Conservation (phyloP, 306 rosid species). For the Gastrolobium villosum region DNA sequence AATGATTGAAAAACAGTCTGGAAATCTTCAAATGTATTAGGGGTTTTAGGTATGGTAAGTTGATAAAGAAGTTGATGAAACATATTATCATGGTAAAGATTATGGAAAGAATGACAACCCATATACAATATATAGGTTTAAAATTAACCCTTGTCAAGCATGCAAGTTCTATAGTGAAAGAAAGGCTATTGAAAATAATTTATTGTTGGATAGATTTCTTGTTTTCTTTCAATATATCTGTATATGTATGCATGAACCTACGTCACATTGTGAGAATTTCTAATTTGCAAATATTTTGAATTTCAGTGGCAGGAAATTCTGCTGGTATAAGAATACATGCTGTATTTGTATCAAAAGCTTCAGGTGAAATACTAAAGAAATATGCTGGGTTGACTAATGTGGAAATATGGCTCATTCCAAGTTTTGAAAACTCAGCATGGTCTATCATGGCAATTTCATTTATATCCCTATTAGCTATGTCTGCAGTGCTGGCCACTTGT, state of each 20-base stretch:
- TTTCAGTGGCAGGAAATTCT: slow-evolving; percentile 97
- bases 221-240: slow-evolving; percentile 3
- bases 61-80: background rate
- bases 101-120: slow-evolving; percentile 29
- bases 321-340: slow-evolving; percentile 84
- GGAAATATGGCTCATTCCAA: slow-evolving; percentile 89
- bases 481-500: slow-evolving; percentile 97
- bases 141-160: slow-evolving; percentile 9
- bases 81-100: background rate
- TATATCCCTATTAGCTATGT: slow-evolving; percentile 97
- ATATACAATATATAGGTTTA: slow-evolving; percentile 5
- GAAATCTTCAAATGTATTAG: background rate
- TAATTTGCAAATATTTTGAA: slow-evolving; percentile 48
- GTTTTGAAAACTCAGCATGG: slow-evolving; percentile 98
- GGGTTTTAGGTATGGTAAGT: background rate
- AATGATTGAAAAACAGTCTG: background rate
- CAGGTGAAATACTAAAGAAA: slow-evolving; percentile 74
- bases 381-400: slow-evolving; percentile 64
- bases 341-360: slow-evolving; percentile 82
- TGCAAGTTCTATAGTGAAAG: slow-evolving; percentile 27
- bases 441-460: slow-evolving; percentile 98
- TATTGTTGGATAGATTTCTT: slow-evolving; percentile 28
- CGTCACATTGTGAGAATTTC: slow-evolving; percentile 32
- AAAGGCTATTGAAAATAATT: slow-evolving; percentile 16
- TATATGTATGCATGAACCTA: background rate